Conservation (phyloP, 768 basidiomycete species). For the Tricholoma flavovirens region DNA sequence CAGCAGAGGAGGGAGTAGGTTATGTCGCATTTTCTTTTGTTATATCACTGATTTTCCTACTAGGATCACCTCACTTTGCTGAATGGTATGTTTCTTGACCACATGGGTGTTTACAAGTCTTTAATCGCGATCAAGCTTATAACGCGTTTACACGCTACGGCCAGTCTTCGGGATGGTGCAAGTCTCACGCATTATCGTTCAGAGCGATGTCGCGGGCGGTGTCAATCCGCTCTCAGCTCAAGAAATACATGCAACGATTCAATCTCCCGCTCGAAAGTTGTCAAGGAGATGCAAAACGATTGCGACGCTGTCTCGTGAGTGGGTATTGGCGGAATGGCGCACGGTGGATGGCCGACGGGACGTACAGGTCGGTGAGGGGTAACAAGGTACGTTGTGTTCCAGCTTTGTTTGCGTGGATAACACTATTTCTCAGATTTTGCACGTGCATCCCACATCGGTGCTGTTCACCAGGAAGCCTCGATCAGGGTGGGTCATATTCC, state of each 20-base stretch:
- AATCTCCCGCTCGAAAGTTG: constrained; percentile 79
- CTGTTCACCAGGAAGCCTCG: constrained; percentile 89
- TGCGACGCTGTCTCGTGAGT: constrained; percentile 85
- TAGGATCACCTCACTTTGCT: constrained; percentile 93
- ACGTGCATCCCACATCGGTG: constrained; percentile 92
- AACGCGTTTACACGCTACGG: constrained; percentile 87
- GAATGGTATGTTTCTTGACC: constrained; percentile 54
- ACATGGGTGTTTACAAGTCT: not conserved
- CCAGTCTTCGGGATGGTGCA: constrained; percentile 88
- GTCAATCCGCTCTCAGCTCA: constrained; percentile 90
- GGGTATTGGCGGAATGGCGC: constrained; percentile 96
- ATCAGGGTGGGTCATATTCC: constrained; percentile 90
- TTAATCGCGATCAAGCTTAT: constrained; percentile 51
- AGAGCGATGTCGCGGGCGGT: constrained; percentile 90
- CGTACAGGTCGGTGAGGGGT: constrained; percentile 84
- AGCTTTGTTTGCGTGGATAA: not conserved
- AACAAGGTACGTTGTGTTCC: constrained; percentile 52
- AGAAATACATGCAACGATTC: constrained; percentile 93
- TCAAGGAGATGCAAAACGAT: constrained; percentile 75
- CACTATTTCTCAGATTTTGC: constrained; percentile 50
- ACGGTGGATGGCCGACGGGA: constrained; percentile 87
- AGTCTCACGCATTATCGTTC: constrained; percentile 86
- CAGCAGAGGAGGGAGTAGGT: constrained; percentile 92
- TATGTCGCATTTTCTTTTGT: not conserved
- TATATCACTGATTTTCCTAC: not conserved